These are phyloP conservation scores for Botrytis fragariae DNA, from an alignment of 2,329 filamentous ascomycete species.

Conservation along the genomic window DNA sequence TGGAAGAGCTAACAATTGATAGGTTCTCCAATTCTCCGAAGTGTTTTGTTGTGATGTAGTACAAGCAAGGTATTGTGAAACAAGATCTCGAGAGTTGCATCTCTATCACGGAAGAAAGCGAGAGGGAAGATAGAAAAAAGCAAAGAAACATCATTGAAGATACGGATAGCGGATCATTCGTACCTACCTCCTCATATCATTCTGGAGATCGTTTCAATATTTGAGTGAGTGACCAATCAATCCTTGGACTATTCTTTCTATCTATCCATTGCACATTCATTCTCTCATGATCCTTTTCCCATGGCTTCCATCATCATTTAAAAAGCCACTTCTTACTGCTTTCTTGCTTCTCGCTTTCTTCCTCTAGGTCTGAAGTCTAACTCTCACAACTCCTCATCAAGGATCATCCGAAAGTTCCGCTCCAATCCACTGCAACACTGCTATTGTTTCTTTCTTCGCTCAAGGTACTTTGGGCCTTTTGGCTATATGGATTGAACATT, in stretches of 20 bases:
- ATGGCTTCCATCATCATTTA: not conserved
- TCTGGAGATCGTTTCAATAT: not conserved
- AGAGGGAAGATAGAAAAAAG: not conserved
- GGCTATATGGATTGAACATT: not conserved
- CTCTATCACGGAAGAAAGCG: not conserved
- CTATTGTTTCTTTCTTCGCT: not conserved
- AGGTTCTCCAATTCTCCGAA: conserved; percentile 14
- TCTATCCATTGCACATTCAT: not conserved
- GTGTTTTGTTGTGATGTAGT: conserved; percentile 6
- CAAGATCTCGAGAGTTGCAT: conserved; percentile 12
- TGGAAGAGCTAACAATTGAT: conserved; percentile 7
- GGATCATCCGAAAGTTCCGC: not conserved
- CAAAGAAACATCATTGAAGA: not conserved
- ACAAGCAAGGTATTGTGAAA: conserved; percentile 18
- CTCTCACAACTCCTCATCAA: not conserved
- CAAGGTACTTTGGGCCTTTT: not conserved
- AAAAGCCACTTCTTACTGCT: not conserved
- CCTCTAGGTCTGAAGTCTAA: too few species aligned
- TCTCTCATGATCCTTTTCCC: not conserved
- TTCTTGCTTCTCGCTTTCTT: not conserved
- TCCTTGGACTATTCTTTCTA: not conserved
- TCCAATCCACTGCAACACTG: not conserved
- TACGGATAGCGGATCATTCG: not conserved
- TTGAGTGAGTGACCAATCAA: not conserved
- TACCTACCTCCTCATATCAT: not conserved